Evolutionary conservation across 441 rosid genomes (phyloP).

Genomic region (Gossypium aridum): DNA sequence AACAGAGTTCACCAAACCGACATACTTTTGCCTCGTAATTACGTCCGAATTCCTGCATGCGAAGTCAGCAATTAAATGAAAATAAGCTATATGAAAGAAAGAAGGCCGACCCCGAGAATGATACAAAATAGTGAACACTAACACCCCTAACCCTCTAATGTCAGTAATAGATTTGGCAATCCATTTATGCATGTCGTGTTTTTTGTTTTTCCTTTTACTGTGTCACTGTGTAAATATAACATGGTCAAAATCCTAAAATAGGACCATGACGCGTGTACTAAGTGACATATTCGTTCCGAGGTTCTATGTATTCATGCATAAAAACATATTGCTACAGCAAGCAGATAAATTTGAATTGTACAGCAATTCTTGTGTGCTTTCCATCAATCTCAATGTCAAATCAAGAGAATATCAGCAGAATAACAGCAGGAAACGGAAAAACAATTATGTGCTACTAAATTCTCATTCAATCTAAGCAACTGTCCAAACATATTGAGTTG

Average conservation of each 20-base stretch:
- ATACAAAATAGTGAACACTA: neutral
- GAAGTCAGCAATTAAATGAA: neutral
- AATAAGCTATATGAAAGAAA: neutral
- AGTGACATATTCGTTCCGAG: too few relatives aligned
- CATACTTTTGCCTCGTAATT: constrained; percentile 58
- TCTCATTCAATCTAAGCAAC: neutral
- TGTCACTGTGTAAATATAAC: neutral
- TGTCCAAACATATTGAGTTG: neutral
- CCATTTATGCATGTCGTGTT: neutral
- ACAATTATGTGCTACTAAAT: neutral
- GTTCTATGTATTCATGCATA: too few relatives aligned
- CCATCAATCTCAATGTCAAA: neutral
- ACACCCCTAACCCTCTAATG: neutral
- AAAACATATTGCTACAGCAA: neutral
- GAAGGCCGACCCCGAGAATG: neutral
- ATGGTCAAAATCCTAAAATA: neutral
- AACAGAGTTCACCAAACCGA: constrained; percentile 67
- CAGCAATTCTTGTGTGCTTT: neutral
- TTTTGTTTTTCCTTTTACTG: too few relatives aligned
- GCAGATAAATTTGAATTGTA: neutral
- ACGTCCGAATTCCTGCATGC: constrained; percentile 73
- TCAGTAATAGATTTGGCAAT: neutral
- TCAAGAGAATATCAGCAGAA: neutral
- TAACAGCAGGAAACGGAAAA: neutral
- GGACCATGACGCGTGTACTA: too few relatives aligned